A percentile compares a stretch with the other conserved stretches of the same genome.
Conservation (phyloP, 2,329 filamentous ascomycete species). For the Aspergillus pseudotamarii region DNA sequence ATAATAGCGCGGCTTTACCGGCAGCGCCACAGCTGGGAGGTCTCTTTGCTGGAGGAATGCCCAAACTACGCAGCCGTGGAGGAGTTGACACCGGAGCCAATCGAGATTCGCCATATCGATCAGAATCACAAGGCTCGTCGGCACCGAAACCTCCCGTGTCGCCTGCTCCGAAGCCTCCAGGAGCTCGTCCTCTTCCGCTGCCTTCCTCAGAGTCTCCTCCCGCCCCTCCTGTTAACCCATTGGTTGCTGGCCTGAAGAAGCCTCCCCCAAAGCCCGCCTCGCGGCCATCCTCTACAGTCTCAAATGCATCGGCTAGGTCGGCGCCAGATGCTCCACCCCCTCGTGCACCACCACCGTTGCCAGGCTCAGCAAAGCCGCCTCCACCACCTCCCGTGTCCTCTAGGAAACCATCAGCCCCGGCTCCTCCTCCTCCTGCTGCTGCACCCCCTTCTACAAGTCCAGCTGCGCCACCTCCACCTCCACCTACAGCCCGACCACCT, state of each 20-base stretch:
- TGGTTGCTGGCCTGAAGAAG: slow-evolving; percentile 63
- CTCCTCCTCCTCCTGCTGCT: slow-evolving; percentile 48
- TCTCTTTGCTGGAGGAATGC: slow-evolving; percentile 91
- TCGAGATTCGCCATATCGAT: slow-evolving; percentile 72
- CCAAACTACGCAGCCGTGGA: slow-evolving; percentile 88
- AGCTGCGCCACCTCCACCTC: slow-evolving; percentile 47
- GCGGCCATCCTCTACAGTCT: slow-evolving; percentile 64
- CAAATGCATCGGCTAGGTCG: slow-evolving; percentile 58
- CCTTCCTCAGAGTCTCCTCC: slow-evolving; percentile 52
- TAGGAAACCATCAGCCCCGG: slow-evolving; percentile 59
- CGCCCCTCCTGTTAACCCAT: slow-evolving; percentile 55
- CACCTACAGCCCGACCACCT: slow-evolving; percentile 44
- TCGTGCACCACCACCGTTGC: slow-evolving; percentile 71
- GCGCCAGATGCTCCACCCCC: slow-evolving; percentile 46
- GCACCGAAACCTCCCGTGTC: slow-evolving; percentile 21
- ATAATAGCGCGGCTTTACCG: slow-evolving; percentile 52
- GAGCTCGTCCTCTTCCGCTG: slow-evolving; percentile 52
- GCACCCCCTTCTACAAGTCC: slow-evolving; percentile 48
- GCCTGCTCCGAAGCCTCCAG: slow-evolving; percentile 54
- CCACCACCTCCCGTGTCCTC: slow-evolving; percentile 60
- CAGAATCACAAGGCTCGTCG: slow-evolving; percentile 71
- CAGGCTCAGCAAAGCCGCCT: slow-evolving; percentile 49
- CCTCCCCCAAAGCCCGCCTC: slow-evolving; percentile 51
- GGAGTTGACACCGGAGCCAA: slow-evolving; percentile 76
- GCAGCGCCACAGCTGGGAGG: slow-evolving; percentile 80